A percentile compares a stretch with the other conserved stretches of the same genome.
phyloP scores from a whole-genome alignment of 306 rosid species.

The Medicago arabica region DNA sequence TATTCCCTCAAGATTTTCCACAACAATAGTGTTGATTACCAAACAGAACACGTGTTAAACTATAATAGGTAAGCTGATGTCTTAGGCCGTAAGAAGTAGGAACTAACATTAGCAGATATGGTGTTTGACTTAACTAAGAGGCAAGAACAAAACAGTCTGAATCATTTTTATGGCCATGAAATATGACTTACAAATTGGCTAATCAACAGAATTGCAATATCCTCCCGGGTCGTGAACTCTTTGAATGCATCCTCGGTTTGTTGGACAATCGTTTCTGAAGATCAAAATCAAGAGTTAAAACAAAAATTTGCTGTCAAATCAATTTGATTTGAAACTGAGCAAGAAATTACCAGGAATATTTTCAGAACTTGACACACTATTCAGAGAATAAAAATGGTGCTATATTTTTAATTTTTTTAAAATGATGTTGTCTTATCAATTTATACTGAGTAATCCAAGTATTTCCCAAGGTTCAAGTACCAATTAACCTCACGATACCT shows the following conservation, averaged over 20 bases:
- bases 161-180: conserved; percentile 29
- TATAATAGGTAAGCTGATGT: conserved; percentile 13
- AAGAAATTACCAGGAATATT: neutral
- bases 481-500: conserved; percentile 25
- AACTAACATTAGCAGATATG: conserved; percentile 29
- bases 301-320: conserved; percentile 34
- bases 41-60: conserved; percentile 10
- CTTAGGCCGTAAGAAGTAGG: conserved; percentile 20
- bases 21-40: conserved; percentile 13
- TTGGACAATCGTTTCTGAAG: conserved; percentile 85
- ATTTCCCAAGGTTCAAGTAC: conserved; percentile 2
- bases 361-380: conserved; percentile 11
- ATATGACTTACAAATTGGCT: conserved; percentile 89
- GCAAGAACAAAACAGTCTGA: neutral
- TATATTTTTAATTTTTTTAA: neutral
- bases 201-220: conserved; percentile 82
- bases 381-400: neutral
- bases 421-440: conserved; percentile 3
- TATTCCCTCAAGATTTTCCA: conserved; percentile 21
- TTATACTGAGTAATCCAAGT: conserved; percentile 20
- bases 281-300: conserved; percentile 22
- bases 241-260: conserved; percentile 95
- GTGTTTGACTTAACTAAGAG: conserved; percentile 22
- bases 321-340: conserved; percentile 36
- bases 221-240: conserved; percentile 86